phyloP scores from a whole-genome alignment of 306 rosid genomes.

The Medicago ruthenica region DNA sequence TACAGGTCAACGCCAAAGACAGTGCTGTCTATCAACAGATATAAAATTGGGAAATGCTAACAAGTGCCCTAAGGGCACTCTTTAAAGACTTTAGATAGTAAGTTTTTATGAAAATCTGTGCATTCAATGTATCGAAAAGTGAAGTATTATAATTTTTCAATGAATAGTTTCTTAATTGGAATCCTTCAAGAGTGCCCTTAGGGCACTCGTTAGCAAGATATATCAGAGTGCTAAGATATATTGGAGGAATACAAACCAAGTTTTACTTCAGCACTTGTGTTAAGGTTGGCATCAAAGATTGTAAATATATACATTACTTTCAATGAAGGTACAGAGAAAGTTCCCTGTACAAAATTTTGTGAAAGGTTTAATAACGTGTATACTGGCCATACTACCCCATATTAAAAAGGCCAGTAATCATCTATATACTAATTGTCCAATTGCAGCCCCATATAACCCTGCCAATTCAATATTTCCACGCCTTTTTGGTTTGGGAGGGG shows the following conservation, averaged over 20 bases:
- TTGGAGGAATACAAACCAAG: background rate
- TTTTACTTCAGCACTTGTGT: slow-evolving; percentile 8
- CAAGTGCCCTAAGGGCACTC: too few relatives aligned
- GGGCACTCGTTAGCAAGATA: too few relatives aligned
- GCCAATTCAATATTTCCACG: background rate
- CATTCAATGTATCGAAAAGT: too few relatives aligned
- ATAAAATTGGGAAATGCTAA: too few relatives aligned
- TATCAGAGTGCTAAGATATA: background rate
- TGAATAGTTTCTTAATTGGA: too few relatives aligned
- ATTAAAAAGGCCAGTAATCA: background rate
- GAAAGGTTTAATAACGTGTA: background rate
- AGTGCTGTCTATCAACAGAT: slow-evolving; percentile 9
- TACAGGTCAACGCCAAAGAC: background rate
- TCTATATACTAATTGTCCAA: background rate
- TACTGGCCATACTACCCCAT: background rate
- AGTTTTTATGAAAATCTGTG: too few relatives aligned
- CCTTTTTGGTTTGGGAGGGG: background rate
- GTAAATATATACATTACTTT: slow-evolving; percentile 16
- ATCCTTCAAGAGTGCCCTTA: too few relatives aligned
- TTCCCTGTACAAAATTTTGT: background rate
- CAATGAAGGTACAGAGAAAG: background rate
- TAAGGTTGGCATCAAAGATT: slow-evolving; percentile 9
- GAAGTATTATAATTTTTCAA: too few relatives aligned
- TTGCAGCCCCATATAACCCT: background rate
- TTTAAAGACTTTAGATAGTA: too few relatives aligned